Evolutionary conservation across 306 rosid genomes (phyloP), one percentile per base, ranked within the genome.

Genomic region (Malus fusca): DNA sequence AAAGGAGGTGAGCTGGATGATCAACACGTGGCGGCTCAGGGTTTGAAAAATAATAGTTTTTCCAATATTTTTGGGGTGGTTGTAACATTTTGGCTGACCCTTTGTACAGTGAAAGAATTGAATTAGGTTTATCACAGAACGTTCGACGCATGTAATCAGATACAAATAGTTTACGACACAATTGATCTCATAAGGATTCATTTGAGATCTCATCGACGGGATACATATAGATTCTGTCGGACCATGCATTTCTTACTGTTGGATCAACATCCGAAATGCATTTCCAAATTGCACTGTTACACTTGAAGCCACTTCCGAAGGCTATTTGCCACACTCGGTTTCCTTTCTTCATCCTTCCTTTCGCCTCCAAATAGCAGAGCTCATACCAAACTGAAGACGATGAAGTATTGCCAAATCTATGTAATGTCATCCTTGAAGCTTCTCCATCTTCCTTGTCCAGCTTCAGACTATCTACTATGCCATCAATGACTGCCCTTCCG

Each of bases 261-360:
- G 89, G 84, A 69, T 88, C 88, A 61, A 84, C 70, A 68, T 88
- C 83, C 53, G 88, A 82, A 59, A 85, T 79, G 79, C 90, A 85
- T 80, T 81, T 82, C 90, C 93, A 88, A 5, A 86, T 90, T 70
- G 91, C 96, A 85, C 90, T 88, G 75, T 89, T 86, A 70, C 93
- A 89, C 44, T 42, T 42, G 12, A 42, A 42, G 44, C 44, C 44
- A 42, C 44, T 91, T 76, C 93, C 93, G 78, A 89, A 87, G 2
- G 88, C 92, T 68, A 89, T 87, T 78, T 91, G 90, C 42, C 69
- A 26, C 44, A 71, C 48, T 51, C 4, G 25, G 74, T 51, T 51
- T 30, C 63, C 35, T 71, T 59, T 71, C 35, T 42, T 22, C 42
- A 71, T 11, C 61, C 7, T 43, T 44, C 40, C 69, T 19, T 74